Evolutionary conservation across 2,329 filamentous ascomycete species (phyloP).

Genomic region (Sclerotinia nivalis): DNA sequence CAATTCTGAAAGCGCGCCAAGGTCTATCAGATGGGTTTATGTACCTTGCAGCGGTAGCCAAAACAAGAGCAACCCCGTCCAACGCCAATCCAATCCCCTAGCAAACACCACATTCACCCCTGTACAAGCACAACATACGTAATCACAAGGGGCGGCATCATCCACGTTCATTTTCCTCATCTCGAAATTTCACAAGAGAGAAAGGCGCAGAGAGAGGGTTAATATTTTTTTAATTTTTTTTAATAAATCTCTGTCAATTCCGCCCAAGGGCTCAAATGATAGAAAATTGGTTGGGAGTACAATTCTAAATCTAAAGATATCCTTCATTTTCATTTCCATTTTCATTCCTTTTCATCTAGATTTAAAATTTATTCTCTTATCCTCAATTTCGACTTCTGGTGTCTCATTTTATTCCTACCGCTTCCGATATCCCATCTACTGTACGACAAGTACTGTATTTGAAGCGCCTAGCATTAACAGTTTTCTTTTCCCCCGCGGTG

Average conservation of each 20-base stretch:
- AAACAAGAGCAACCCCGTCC: not conserved
- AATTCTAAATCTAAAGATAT: too few relatives aligned
- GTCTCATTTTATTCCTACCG: not conserved
- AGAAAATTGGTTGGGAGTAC: too few relatives aligned
- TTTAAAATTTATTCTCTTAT: not conserved
- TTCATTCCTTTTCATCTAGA: not conserved
- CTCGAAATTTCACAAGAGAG: too few relatives aligned
- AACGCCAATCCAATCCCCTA: conserved; percentile 1
- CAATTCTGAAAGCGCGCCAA: conserved; percentile 3
- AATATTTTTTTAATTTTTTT: not conserved
- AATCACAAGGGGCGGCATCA: too few relatives aligned
- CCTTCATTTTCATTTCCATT: too few relatives aligned
- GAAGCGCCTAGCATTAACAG: not conserved
- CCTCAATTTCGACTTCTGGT: not conserved
- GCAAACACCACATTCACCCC: too few relatives aligned
- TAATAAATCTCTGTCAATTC: not conserved
- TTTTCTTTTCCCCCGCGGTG: not conserved
- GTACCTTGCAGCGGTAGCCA: conserved; percentile 13
- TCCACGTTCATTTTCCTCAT: too few relatives aligned
- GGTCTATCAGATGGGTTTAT: not conserved
- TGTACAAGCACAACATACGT: too few relatives aligned
- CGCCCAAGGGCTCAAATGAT: too few relatives aligned
- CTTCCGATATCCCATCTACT: not conserved
- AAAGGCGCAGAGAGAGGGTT: too few relatives aligned
- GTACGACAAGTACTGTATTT: not conserved